Evolutionary conservation across 805 yeast species (phyloP), one percentile per base, ranked within the genome.

Genomic region (Myxozyma vanderwaltii): DNA sequence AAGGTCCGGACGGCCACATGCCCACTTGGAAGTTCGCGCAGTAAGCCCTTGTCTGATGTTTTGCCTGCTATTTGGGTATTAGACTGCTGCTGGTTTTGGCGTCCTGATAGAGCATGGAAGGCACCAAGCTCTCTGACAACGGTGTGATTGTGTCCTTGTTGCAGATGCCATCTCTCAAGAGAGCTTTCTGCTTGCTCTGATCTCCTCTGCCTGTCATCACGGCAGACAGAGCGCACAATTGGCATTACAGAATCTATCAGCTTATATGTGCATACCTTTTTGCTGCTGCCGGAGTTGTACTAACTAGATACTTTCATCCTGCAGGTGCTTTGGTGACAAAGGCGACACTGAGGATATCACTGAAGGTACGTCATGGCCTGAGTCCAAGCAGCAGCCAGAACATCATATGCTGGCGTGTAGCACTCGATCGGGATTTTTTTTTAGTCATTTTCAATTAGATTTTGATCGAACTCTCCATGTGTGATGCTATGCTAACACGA

Each of bases 281-380:
- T n/a, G n/a, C n/a, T 31, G 15, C 6, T 31, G 40, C 6, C 5
- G 17, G 26, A 19, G 21, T n/a, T 27, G 3, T 17, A 29, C 40
- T 31, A 47, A 31, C 27, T 31, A 31, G 26, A 17, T 12, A n/a
- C 5, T 44, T 40, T 17, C 31, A 2, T 13, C 27, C 24, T 60
- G 41, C 66, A 0, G 78, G 75, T 94, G 99, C 74, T 94, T 94
- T 80, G 99, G 99, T 65, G 99, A 94, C 75, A 94, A 95, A 74
- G 96, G 96, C 49, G 99, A 94, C 73, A 87, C 91, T 58, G 98
- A 92, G 66, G 88, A 85, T 70, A 89, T 91, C 70, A 66, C 69
- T 10, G 68, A 66, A 57, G 69, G 68, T 67, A 56, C 31, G 63
- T 33, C 38, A 19, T 35, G 15, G 17, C 13, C 15, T 36, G 15